These are phyloP conservation scores for Sphagnurus paluster DNA, from an alignment of 1,284 basidiomycete species.

Conservation along the genomic window DNA sequence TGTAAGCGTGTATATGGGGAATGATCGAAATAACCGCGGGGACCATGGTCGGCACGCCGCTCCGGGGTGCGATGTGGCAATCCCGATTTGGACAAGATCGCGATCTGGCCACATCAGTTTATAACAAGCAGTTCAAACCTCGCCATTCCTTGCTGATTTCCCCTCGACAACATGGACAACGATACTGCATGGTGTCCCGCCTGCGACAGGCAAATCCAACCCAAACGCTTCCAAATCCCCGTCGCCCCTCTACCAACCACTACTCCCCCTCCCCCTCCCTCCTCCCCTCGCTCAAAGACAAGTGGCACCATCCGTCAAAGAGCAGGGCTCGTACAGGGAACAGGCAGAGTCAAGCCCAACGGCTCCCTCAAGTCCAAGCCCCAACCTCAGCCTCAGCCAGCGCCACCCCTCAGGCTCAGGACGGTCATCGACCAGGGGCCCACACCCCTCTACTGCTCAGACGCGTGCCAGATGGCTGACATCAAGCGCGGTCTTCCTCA, in stretches of 20 bases:
- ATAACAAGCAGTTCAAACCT: constrained; percentile 21
- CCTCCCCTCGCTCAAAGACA: constrained; percentile 39
- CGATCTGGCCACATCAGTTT: constrained; percentile 20
- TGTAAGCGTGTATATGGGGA: constrained; percentile 4
- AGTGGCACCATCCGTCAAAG: constrained; percentile 39
- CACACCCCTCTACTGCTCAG: constrained; percentile 77
- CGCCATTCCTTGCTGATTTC: constrained; percentile 19
- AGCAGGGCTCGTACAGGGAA: constrained; percentile 61
- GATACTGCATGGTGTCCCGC: constrained; percentile 72
- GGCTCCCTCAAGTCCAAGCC: constrained; percentile 45
- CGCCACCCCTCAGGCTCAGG: constrained; percentile 45
- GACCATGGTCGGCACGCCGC: constrained; percentile 17
- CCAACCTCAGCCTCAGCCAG: constrained; percentile 22
- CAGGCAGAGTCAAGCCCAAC: constrained; percentile 56
- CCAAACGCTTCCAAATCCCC: constrained; percentile 60
- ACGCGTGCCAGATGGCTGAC: constrained; percentile 66
- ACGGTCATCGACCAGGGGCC: constrained; percentile 75
- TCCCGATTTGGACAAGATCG: constrained; percentile 19
- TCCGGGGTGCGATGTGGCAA: constrained; percentile 8
- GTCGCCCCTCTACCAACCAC: constrained; percentile 31
- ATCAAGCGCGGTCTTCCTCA: constrained; percentile 44
- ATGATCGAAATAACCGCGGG: constrained; percentile 17
- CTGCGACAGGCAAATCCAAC: constrained; percentile 69
- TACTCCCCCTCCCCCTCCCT: constrained; percentile 32
- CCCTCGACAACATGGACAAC: constrained; percentile 42